These are phyloP conservation scores for Jatropha podagrica DNA, from an alignment of 441 rosid genomes.

Conservation along the genomic window DNA sequence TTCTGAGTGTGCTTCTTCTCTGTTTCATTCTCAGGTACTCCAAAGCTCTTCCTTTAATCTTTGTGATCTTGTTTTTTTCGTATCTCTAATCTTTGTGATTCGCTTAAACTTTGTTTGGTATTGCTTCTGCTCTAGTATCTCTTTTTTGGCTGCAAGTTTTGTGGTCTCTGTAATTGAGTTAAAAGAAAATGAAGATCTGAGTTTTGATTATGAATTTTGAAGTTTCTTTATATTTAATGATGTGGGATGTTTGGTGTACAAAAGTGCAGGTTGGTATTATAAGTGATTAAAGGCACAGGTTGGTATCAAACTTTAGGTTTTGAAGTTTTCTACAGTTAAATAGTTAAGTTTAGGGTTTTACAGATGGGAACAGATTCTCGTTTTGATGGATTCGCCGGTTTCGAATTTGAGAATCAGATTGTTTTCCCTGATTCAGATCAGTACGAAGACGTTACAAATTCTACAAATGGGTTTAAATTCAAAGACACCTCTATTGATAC, in stretches of 20 bases:
- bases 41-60: no score
- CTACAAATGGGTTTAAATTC: slow-evolving; percentile 23
- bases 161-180: background rate
- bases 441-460: slow-evolving; percentile 9
- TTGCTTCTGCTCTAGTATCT: background rate
- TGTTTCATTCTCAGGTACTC: background rate
- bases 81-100: no score
- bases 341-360: slow-evolving; percentile 7
- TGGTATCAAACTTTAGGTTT: background rate
- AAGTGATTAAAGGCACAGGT: background rate
- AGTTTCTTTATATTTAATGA: background rate
- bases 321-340: background rate
- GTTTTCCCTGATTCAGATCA: slow-evolving; percentile 29
- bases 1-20: background rate
- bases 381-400: slow-evolving; percentile 31
- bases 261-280: background rate
- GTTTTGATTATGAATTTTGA: background rate
- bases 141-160: background rate
- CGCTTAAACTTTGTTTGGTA: no score
- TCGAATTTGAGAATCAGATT: slow-evolving; percentile 29
- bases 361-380: slow-evolving; percentile 41
- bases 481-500: slow-evolving; percentile 25
- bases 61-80: no score
- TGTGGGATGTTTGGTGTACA: slow-evolving; percentile 8
- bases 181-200: background rate